Evolutionary conservation across 2,329 filamentous ascomycete species (phyloP).

Genomic region (Didymella sp.): DNA sequence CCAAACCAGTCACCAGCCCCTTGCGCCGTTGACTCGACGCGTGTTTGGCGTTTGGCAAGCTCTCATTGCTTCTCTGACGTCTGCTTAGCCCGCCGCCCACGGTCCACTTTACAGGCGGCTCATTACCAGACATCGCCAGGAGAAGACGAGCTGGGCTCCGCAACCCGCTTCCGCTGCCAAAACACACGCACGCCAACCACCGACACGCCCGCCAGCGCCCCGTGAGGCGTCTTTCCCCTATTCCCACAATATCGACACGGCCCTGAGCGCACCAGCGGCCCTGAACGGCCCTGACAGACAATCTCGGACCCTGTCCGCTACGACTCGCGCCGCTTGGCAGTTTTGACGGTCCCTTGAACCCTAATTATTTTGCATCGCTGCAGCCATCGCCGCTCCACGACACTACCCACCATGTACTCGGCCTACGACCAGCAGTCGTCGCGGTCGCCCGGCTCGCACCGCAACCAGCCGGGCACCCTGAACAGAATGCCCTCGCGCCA

Average conservation of each 20-base stretch:
- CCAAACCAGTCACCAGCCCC: slow-evolving; percentile 5
- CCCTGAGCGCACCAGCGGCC: neutral
- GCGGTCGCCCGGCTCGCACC: slow-evolving; percentile 77
- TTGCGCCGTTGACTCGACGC: slow-evolving; percentile 19
- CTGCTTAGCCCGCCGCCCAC: slow-evolving; percentile 27
- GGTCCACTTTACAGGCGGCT: slow-evolving; percentile 25
- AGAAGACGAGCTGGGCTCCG: slow-evolving; percentile 35
- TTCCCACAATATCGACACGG: slow-evolving; percentile 13
- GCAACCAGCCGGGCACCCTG: slow-evolving; percentile 68
- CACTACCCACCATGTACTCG: slow-evolving; percentile 45
- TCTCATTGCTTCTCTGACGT: slow-evolving; percentile 19
- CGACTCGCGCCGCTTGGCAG: slow-evolving; percentile 20
- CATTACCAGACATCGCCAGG: slow-evolving; percentile 12
- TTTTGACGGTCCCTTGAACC: slow-evolving; percentile 24
- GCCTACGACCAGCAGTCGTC: slow-evolving; percentile 55
- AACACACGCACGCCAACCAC: slow-evolving; percentile 28
- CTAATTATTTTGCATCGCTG: slow-evolving; percentile 35
- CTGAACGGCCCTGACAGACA: slow-evolving; percentile 11
- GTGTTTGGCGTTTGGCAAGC: slow-evolving; percentile 11
- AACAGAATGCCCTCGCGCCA: slow-evolving; percentile 78
- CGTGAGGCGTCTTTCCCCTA: slow-evolving; percentile 27
- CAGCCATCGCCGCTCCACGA: slow-evolving; percentile 24
- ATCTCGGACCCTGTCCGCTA: slow-evolving; percentile 25
- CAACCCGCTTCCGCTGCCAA: slow-evolving; percentile 27
- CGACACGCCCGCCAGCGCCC: slow-evolving; percentile 28